These are phyloP conservation scores for Mycena citricolor DNA, from an alignment of 1,284 basidiomycete genomes.

Conservation along the genomic window DNA sequence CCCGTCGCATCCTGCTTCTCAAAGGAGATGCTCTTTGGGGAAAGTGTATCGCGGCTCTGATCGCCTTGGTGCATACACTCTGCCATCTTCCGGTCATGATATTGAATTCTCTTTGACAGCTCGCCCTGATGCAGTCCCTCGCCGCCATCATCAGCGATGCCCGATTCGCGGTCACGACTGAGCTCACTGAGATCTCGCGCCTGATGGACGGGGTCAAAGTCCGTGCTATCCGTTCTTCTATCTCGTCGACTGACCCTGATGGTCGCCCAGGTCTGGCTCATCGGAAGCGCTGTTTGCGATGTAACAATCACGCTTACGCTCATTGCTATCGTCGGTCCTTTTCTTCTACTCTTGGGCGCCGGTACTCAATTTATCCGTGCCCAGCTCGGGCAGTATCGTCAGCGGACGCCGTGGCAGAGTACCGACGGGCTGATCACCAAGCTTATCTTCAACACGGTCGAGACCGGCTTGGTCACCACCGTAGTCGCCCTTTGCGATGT, in stretches of 20 bases:
- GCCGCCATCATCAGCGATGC: conserved; percentile 5
- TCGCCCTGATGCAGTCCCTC: conserved; percentile 11
- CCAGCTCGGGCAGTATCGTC: conserved; percentile 11
- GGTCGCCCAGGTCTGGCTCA: conserved; percentile 17
- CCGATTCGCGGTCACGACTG: conserved; percentile 1
- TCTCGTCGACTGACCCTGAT: background rate
- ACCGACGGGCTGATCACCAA: conserved; percentile 18
- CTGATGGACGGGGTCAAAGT: conserved; percentile 12
- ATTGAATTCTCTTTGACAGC: conserved; percentile 2
- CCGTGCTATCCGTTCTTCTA: background rate
- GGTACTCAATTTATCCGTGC: background rate
- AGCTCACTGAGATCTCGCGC: conserved; percentile 1
- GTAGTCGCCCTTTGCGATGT: conserved; percentile 21
- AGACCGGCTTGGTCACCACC: conserved; percentile 24
- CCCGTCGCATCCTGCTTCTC: conserved; percentile 19
- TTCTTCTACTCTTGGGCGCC: background rate
- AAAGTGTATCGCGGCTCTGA: background rate
- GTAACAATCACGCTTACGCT: conserved; percentile 18
- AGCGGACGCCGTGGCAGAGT: conserved; percentile 6
- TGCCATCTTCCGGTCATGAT: background rate
- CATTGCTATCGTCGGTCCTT: conserved; percentile 13
- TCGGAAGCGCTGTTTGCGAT: conserved; percentile 19
- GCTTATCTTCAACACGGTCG: conserved; percentile 25
- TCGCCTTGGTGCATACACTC: conserved; percentile 9
- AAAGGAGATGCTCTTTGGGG: conserved; percentile 1